Conservation (phyloP, 768 basidiomycete genomes). For the Lyophyllum atratum region DNA sequence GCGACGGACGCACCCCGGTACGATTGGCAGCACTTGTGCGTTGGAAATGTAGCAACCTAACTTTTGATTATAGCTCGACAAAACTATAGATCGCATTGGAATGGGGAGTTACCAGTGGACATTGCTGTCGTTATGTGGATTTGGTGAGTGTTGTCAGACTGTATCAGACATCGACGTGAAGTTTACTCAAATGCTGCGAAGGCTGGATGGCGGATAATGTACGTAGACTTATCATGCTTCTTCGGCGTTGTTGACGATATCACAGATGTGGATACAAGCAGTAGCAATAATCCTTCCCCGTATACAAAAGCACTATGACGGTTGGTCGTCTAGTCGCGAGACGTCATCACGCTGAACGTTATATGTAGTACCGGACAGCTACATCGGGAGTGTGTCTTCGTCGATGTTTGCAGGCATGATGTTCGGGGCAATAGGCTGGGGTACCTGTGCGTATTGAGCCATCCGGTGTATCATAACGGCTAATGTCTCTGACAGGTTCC, state of each 20-base stretch:
- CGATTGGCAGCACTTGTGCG: constrained; percentile 8
- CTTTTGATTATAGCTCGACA: constrained; percentile 56
- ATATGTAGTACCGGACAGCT: constrained; percentile 63
- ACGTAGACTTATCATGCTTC: constrained; percentile 22
- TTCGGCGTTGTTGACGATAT: constrained; percentile 25
- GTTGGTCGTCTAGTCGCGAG: constrained; percentile 37
- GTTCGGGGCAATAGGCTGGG: constrained; percentile 91
- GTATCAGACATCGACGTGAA: neutral
- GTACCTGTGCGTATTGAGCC: constrained; percentile 60
- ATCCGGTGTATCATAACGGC: neutral
- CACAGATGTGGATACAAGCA: constrained; percentile 92
- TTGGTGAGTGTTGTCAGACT: constrained; percentile 55
- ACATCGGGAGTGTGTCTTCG: constrained; percentile 82
- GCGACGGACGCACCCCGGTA: constrained; percentile 53
- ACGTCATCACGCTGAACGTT: neutral
- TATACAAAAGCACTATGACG: constrained; percentile 85
- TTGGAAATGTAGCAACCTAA: neutral
- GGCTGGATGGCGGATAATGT: constrained; percentile 97
- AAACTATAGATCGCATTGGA: constrained; percentile 87
- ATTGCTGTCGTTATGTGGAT: constrained; percentile 81
- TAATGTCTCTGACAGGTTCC: constrained; percentile 49
- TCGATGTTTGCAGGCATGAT: constrained; percentile 98
- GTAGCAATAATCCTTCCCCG: constrained; percentile 94
- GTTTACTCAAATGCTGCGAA: constrained; percentile 24
- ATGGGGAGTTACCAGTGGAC: constrained; percentile 92